Base-by-base conservation (phyloP, 2,329 filamentous ascomycete genomes). In the Keithomyces neogunnii region DNA sequence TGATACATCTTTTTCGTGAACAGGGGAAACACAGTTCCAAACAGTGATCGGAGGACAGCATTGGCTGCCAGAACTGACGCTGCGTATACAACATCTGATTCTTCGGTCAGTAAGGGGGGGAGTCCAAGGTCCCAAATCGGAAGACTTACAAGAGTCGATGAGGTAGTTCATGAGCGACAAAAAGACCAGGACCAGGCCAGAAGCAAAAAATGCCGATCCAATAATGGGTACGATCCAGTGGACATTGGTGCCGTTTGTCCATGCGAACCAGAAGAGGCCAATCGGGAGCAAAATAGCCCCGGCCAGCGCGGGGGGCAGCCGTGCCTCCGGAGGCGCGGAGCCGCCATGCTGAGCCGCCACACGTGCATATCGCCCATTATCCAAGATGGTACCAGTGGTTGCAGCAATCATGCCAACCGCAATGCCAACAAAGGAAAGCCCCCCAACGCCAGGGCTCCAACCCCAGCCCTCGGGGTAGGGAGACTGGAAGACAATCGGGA, bases 11-110 rank as follows among this genome's bases (percentile, higher is more conserved):
- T 64, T 0, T 72, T 74, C 0, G 85, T 87, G 66, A 89, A 89
- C 0, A 90, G 74, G 0, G 86, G 86, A 69, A 90, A 89, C 1
- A 77, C 81, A 1, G 84, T 81, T 52, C 85, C 86, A 54, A 89
- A 88, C 11, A 87, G 68, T 0, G 84, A 88, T 53, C 87, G 81
- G 9, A 90, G 70, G 30, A 90, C 80, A 2, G 82, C 76, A 66
- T 84, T 89, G 46, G 85, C 86, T 2, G 88, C 87, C 7, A 91
- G 72, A 0, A 84, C 86, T 0, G 83, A 88, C 0, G 87, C 87
- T 1, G 88, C 87, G 56, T 85, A 92, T 59, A 91, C 85, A 48
- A 84, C 84, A 65, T 89, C 64, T 68, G 45, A 3, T 29, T 6
- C 6, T 6, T 32, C 31, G 3, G 40, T 5, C n/a, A 13, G 31